Percentiles rank a stretch among this genome's conserved stretches.
phyloP scores from a whole-genome alignment of 2,329 filamentous ascomycete genomes.

The Fonsecaea pugnacius region DNA sequence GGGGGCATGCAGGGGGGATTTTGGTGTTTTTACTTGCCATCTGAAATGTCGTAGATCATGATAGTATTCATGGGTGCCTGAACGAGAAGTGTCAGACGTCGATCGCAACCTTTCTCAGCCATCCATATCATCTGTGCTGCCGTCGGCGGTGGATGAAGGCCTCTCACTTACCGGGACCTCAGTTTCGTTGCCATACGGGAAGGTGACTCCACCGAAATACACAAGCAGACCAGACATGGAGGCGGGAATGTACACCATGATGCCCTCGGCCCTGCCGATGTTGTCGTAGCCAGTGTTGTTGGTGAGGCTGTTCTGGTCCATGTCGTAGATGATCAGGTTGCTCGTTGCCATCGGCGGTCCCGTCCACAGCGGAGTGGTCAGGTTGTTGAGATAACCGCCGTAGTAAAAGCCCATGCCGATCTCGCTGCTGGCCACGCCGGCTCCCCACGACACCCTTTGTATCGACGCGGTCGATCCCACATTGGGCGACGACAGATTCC shows the following conservation, averaged over 20 bases:
- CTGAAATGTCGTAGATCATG: slow-evolving; percentile 60
- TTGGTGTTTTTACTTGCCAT: background rate
- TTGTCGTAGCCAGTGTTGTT: slow-evolving; percentile 61
- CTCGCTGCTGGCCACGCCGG: slow-evolving; percentile 59
- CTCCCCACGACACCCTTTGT: slow-evolving; percentile 60
- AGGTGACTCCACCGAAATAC: slow-evolving; percentile 65
- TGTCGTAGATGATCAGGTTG: slow-evolving; percentile 61
- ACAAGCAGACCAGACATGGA: slow-evolving; percentile 64
- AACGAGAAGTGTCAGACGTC: too few relatives aligned
- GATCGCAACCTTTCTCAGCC: background rate
- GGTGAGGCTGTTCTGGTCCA: slow-evolving; percentile 57
- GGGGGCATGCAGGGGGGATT: background rate
- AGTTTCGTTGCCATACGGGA: slow-evolving; percentile 54
- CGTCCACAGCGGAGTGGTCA: slow-evolving; percentile 58
- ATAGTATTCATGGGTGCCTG: slow-evolving; percentile 53
- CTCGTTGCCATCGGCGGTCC: slow-evolving; percentile 55
- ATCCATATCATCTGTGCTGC: background rate
- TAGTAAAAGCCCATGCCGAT: slow-evolving; percentile 59
- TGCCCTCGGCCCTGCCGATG: slow-evolving; percentile 62
- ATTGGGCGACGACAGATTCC: slow-evolving; percentile 53
- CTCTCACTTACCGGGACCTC: slow-evolving; percentile 45
- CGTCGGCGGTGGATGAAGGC: background rate
- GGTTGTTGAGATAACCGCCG: slow-evolving; percentile 65
- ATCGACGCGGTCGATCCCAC: slow-evolving; percentile 45
- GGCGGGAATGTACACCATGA: slow-evolving; percentile 64